A percentile compares a stretch with the other conserved stretches of the same genome.
Evolutionary conservation across 1,284 basidiomycete genomes (phyloP).

Genomic region (Melampsora occidentalis): DNA sequence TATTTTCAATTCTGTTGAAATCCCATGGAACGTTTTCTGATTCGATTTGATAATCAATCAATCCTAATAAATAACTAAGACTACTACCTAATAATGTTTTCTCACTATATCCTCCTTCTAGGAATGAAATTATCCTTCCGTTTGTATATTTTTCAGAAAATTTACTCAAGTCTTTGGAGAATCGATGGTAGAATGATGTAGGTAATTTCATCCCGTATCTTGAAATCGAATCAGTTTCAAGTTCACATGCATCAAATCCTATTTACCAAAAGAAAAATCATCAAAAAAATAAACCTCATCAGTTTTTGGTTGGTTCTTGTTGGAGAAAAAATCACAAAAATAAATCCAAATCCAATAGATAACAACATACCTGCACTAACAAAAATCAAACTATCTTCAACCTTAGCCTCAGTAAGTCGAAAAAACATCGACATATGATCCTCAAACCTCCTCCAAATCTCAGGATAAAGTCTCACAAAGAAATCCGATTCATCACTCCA

Average conservation of each 20-base stretch:
- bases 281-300: neutral
- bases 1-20: neutral
- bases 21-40: neutral
- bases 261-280: neutral
- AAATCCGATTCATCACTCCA: conserved; percentile 45
- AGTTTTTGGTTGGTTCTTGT: too few relatives aligned
- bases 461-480: conserved; percentile 15
- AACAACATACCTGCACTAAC: conserved; percentile 40
- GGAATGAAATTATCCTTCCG: conserved; percentile 50
- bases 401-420: conserved; percentile 6
- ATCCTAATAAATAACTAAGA: conserved; percentile 33
- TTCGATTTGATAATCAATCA: neutral
- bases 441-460: neutral
- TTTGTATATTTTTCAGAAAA: conserved; percentile 48
- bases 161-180: conserved; percentile 49
- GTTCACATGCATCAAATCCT: conserved; percentile 50
- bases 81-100: conserved; percentile 50
- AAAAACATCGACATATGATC: conserved; percentile 21
- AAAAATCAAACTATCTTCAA: conserved; percentile 16
- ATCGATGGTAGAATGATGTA: conserved; percentile 50
- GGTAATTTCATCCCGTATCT: conserved; percentile 53
- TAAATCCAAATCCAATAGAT: conserved; percentile 41
- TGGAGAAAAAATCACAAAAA: too few relatives aligned
- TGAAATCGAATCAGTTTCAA: conserved; percentile 53
- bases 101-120: conserved; percentile 54